A percentile compares a stretch with the other conserved stretches of the same genome.
phyloP scores from a whole-genome alignment of 352 stramenopile species.

The Phytophthora parvispora region DNA sequence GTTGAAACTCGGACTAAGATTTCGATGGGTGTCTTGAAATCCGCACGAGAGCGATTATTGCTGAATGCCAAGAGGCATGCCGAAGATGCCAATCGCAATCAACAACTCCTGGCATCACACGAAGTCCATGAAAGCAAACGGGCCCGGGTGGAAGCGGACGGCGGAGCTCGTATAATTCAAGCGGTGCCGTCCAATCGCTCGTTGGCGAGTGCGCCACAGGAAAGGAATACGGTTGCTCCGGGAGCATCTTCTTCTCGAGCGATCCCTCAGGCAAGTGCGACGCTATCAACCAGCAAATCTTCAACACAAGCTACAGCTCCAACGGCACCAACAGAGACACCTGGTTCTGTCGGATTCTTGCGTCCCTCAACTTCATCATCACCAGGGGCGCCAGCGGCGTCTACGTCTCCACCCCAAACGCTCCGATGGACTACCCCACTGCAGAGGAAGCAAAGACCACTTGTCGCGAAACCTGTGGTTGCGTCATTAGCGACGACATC shows the following conservation, averaged over 20 bases:
- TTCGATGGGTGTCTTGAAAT: conserved; percentile 13
- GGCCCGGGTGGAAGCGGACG: conserved; percentile 6
- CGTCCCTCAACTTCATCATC: neutral
- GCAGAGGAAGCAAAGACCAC: neutral
- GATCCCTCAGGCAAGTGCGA: neutral
- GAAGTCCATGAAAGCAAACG: conserved; percentile 22
- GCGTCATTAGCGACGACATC: neutral
- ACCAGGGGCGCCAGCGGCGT: neutral
- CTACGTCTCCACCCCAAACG: neutral
- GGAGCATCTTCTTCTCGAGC: conserved; percentile 1
- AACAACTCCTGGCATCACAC: neutral
- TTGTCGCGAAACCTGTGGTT: neutral
- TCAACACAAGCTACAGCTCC: conserved; percentile 4
- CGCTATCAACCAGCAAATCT: neutral
- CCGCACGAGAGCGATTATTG: conserved; percentile 8
- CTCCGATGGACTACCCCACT: neutral
- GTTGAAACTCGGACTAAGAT: conserved; percentile 14
- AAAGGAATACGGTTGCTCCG: neutral
- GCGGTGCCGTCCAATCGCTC: neutral
- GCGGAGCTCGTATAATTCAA: neutral
- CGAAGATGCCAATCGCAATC: neutral
- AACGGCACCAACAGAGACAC: neutral
- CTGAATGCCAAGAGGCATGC: conserved; percentile 11
- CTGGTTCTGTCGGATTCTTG: neutral
- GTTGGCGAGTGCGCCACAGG: neutral